Base-by-base conservation (phyloP, 2,329 filamentous ascomycete species). In the Fusarium sp. region DNA sequence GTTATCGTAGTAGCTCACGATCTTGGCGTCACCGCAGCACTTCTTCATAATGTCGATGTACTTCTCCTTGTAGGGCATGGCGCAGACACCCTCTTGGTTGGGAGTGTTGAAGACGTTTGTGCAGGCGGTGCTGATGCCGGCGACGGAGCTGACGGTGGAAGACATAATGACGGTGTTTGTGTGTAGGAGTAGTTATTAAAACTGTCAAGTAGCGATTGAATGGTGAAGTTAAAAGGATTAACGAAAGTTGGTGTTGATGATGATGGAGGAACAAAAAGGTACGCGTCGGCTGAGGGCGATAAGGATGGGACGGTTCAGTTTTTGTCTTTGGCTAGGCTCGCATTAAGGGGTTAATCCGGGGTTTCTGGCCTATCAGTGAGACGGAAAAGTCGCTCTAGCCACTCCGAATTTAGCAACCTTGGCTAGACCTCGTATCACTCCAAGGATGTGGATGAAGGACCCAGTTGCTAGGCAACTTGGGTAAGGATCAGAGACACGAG, bases 21-120 rank as follows among this genome's bases (percentile, higher is more conserved):
- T 78, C 23, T 80, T 74, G 53, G 84, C 81, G 12, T 77, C 67
- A 13, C 78, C 77, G 72, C 84, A 86, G 81, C 84, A 86, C 23
- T 75, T 69, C 39, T 77, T 60, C 79, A 85, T 81, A 62, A 83
- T 77, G 37, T 80, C 76, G 52, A 81, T 78, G 76, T 82, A 75
- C 67, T 84, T 82, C 8, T 75, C 74, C 64, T 74, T 75, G 60
- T 76, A 76, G 26, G 79, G 73, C 49, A 84, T 76, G 5, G 78
- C 85, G 73, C 85, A 86, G 39, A 80, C 80, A 18, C 79, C 75
- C 61, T 86, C 84, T 23, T 74, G 70, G 37, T 77, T 76, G 18
- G 84, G 84, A 38, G 83, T 80, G 59, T 82, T 69, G 75, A 79
- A 86, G 63, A 81, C 71, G 55, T 60, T 61, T 37, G 66, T 58